These are phyloP conservation scores for Silene uniflora DNA, from an alignment of 148 eudicot species.

Conservation along the genomic window DNA sequence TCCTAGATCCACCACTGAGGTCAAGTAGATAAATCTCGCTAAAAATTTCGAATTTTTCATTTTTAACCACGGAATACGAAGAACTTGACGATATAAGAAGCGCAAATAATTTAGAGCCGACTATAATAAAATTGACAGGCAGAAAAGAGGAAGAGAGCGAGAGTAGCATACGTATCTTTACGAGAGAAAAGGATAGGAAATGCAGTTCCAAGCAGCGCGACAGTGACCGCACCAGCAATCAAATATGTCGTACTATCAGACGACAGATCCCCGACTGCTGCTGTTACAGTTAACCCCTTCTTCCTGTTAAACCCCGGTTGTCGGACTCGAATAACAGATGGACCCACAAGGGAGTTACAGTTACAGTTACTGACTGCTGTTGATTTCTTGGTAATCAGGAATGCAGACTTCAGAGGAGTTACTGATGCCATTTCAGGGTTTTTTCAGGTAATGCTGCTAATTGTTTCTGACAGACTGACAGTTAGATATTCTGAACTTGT, in stretches of 20 bases:
- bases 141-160: neutral
- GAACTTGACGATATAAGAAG: neutral
- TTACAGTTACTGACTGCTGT: neutral
- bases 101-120: no score
- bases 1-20: no score
- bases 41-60: no score
- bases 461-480: neutral
- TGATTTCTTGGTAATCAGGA: slow-evolving; percentile 14
- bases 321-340: neutral
- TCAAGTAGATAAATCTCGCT: no score
- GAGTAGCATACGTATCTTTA: slow-evolving; percentile 56
- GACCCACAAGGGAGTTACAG: neutral
- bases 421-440: slow-evolving; percentile 36
- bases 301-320: slow-evolving; percentile 20
- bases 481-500: neutral
- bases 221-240: slow-evolving; percentile 51
- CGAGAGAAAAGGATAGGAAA: slow-evolving; percentile 70
- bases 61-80: neutral
- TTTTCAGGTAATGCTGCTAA: neutral
- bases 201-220: slow-evolving; percentile 67
- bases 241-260: slow-evolving; percentile 60
- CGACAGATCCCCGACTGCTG: slow-evolving; percentile 71
- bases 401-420: slow-evolving; percentile 26
- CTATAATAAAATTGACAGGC: no score
- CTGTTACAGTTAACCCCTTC: slow-evolving; percentile 34